Evolutionary conservation across 73 alveolate species (phyloP), one percentile per base, ranked within the genome.

Genomic region (Symbiodinium natans): DNA sequence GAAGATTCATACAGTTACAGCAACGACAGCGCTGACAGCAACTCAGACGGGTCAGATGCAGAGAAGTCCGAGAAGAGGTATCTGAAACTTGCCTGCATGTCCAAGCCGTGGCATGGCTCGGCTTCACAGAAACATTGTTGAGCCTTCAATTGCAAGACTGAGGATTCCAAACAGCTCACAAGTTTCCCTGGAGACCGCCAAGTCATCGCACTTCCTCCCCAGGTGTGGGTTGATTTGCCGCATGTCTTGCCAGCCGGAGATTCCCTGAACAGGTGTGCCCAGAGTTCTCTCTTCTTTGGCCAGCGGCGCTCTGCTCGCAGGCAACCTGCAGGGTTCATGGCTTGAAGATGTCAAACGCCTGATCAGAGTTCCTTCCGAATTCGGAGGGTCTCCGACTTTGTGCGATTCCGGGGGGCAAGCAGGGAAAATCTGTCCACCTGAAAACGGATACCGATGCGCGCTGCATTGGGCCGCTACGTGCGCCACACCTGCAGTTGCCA

Each of bases 111-210:
- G 13, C 6, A n/a, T n/a, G n/a, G n/a, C n/a, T n/a, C n/a, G n/a
- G n/a, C n/a, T n/a, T 13, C 59, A 46, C 6, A 6, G 13, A 46
- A 6, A 9, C 59, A 46, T 46, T 46, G 59, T 46, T 46, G 59
- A 46, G 21, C 21, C 13, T 46, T 46, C 59, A 46, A 6, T 46
- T 46, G 59, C 59, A 46, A 46, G 13, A 46, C 59, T 29, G 38
- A 63, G 80, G 80, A 63, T 63, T 63, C 80, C 80, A 19, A 63
- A 63, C 80, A 63, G 80, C 80, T 63, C 80, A n/a, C 36, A 63
- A 63, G 80, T 63, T n/a, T 63, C 80, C 36, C 33, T 63, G 33
- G 80, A 63, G 80, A 63, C 80, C 38, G 80, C 33, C 1, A 31
- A 63, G 80, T 63, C 80, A 36, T 56, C 75, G 33, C 27, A 6